Evolutionary conservation across 2,329 filamentous ascomycete species (phyloP).

Genomic region (Fusarium vanettenii): DNA sequence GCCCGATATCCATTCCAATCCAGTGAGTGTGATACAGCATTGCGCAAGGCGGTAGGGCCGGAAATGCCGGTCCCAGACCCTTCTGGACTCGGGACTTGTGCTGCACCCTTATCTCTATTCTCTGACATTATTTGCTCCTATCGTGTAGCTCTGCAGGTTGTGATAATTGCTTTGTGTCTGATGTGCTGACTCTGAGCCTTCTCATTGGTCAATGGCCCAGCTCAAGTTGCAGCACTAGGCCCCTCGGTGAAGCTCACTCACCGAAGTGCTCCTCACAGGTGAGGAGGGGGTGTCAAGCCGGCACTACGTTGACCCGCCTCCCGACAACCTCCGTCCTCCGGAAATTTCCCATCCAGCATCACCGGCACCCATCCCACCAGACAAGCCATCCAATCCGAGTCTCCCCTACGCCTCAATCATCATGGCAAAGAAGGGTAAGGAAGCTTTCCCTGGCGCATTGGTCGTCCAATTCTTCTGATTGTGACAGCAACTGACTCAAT

Average conservation of each 20-base stretch:
- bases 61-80: conserved; percentile 9
- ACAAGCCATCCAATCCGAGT: conserved; percentile 26
- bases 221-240: background rate
- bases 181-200: conserved; percentile 12
- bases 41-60: background rate
- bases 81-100: conserved; percentile 13
- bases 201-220: conserved; percentile 31
- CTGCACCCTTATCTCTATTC: background rate
- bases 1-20: background rate
- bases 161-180: conserved; percentile 20
- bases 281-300: conserved; percentile 2
- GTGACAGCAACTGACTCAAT: conserved; percentile 18
- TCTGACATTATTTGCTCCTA: background rate
- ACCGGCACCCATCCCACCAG: conserved; percentile 19
- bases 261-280: background rate
- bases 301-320: conserved; percentile 35
- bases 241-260: conserved; percentile 13
- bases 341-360: conserved; percentile 41
- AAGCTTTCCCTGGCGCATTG: background rate
- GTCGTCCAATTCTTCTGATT: background rate
- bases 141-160: conserved; percentile 12
- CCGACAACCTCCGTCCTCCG: conserved; percentile 24
- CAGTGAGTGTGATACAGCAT: background rate
- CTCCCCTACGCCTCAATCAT: conserved; percentile 20
- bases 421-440: conserved; percentile 45